Percentiles rank a stretch among this genome's conserved stretches.
phyloP scores from a whole-genome alignment of 208 protist species.

The Polymyxa betae region DNA sequence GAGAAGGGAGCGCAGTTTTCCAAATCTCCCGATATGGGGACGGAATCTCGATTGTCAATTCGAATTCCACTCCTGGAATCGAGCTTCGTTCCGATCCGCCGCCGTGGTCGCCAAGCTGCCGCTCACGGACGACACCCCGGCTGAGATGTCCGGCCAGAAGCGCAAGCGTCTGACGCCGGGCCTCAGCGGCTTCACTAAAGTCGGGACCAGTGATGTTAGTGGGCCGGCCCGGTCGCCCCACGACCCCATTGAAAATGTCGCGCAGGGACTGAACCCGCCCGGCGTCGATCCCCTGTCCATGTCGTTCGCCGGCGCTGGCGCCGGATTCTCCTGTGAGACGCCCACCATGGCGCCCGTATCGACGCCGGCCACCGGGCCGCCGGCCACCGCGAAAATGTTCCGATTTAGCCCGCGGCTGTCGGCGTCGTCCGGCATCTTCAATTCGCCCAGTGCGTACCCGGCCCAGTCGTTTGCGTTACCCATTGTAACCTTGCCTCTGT shows the following conservation, averaged over 20 bases:
- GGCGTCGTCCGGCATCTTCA: slow-evolving; percentile 20
- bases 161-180: neutral
- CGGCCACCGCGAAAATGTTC: neutral
- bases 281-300: neutral
- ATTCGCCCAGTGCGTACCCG: slow-evolving; percentile 9
- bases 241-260: too few species aligned
- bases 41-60: too few species aligned
- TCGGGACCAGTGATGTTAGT: too few species aligned
- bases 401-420: slow-evolving; percentile 16
- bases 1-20: too few species aligned
- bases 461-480: neutral
- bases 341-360: neutral
- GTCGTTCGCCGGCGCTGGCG: neutral
- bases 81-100: too few species aligned
- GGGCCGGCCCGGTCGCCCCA: too few species aligned
- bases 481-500: neutral
- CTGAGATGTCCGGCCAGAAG: slow-evolving; percentile 16
- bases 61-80: too few species aligned
- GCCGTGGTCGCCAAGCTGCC: too few species aligned
- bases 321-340: slow-evolving; percentile 41
- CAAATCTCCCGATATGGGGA: too few species aligned
- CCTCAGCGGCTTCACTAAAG: neutral
- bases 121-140: too few species aligned
- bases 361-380: neutral
- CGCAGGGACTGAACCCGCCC: too few species aligned